Conservation (phyloP, 345 rosid species). For the Mercurialis annua region DNA sequence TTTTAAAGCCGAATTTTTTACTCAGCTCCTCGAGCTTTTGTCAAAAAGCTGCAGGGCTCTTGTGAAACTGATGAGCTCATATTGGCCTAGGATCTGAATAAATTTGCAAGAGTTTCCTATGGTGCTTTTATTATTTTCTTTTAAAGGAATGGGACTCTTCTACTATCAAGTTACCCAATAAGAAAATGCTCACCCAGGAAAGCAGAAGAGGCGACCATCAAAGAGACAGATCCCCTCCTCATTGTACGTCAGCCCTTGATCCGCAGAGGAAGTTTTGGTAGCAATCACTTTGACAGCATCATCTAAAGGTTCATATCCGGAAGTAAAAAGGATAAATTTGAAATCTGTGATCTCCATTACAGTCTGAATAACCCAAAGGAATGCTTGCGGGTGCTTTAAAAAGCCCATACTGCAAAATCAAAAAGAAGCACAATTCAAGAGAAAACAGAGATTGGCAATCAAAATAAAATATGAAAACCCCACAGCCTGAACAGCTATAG, state of each 20-base stretch:
- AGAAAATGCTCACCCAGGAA: slow-evolving; percentile 46
- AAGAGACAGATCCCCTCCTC: slow-evolving; percentile 43
- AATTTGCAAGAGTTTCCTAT: background rate
- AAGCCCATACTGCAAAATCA: slow-evolving; percentile 55
- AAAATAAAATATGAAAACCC: background rate
- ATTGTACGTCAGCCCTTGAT: slow-evolving; percentile 19
- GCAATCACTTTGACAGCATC: slow-evolving; percentile 37
- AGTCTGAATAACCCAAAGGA: slow-evolving; percentile 44
- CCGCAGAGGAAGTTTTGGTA: slow-evolving; percentile 18
- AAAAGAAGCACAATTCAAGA: slow-evolving; percentile 13
- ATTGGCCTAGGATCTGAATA: background rate
- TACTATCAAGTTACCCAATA: background rate
- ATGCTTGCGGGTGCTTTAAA: slow-evolving; percentile 47
- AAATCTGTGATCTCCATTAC: slow-evolving; percentile 38
- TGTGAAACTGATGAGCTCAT: background rate
- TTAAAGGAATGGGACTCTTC: background rate
- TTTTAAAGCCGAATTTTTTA: background rate
- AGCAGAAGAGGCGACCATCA: slow-evolving; percentile 45
- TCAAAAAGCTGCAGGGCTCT: background rate
- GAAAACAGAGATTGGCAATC: slow-evolving; percentile 1
- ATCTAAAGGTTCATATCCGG: slow-evolving; percentile 52
- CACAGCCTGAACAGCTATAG: no score
- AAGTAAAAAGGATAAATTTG: slow-evolving; percentile 58
- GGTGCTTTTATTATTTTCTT: background rate
- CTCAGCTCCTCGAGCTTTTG: background rate